These are phyloP conservation scores for Claviceps digitariae DNA, from an alignment of 2,329 filamentous ascomycete species.

Conservation along the genomic window DNA sequence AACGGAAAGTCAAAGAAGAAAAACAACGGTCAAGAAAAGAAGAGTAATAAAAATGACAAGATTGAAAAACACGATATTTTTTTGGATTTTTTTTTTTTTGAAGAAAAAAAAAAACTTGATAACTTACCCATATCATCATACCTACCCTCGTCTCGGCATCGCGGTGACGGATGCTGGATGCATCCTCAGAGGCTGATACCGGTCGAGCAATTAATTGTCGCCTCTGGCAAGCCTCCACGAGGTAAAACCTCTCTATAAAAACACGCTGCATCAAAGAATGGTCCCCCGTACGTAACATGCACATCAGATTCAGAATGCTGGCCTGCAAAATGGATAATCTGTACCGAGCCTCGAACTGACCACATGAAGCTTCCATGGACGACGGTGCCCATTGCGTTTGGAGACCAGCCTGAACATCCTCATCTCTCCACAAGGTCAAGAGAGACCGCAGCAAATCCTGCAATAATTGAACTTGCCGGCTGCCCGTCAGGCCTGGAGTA, in stretches of 20 bases:
- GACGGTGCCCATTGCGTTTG: neutral
- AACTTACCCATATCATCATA: neutral
- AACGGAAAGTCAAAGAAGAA: too few relatives aligned
- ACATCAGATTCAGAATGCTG: neutral
- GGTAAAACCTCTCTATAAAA: neutral
- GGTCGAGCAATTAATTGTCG: neutral
- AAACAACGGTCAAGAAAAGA: too few relatives aligned
- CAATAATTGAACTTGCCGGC: neutral
- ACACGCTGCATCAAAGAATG: neutral
- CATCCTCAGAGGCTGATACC: neutral
- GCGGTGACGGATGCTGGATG: neutral
- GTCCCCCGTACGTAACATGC: neutral
- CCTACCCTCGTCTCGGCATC: neutral
- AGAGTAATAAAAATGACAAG: too few relatives aligned
- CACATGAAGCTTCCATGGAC: neutral
- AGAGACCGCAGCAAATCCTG: neutral
- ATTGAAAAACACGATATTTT: too few relatives aligned
- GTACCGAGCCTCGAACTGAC: neutral
- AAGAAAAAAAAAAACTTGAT: neutral
- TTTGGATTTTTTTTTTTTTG: too few relatives aligned
- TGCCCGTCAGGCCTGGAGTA: neutral
- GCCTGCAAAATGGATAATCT: neutral
- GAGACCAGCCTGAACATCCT: neutral
- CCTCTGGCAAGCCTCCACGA: neutral
- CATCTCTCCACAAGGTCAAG: neutral